Conservation (phyloP, 768 basidiomycete genomes). For the Boletus reticuloceps region DNA sequence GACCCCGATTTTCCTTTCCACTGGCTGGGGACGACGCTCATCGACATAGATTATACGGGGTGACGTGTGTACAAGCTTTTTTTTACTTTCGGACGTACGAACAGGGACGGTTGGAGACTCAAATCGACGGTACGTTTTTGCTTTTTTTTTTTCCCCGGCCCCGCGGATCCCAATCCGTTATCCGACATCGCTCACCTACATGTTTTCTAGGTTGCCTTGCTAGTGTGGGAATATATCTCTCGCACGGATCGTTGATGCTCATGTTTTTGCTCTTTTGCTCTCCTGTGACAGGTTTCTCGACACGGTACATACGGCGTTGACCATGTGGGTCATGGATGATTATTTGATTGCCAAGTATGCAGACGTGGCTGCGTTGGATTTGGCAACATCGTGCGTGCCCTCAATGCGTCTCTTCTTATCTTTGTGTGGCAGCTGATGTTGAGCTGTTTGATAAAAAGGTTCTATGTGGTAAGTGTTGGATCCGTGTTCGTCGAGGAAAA, state of each 20-base stretch:
- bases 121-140: slow-evolving; percentile 19
- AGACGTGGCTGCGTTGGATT: slow-evolving; percentile 2
- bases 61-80: slow-evolving; percentile 27
- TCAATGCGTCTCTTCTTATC: background rate
- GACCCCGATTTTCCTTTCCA: background rate
- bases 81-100: slow-evolving; percentile 28
- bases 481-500: background rate
- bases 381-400: slow-evolving; percentile 22
- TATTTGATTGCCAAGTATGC: slow-evolving; percentile 22
- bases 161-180: too few relatives aligned
- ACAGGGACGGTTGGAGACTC: slow-evolving; percentile 13
- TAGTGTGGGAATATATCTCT: slow-evolving; percentile 11
- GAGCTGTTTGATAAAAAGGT: slow-evolving; percentile 5
- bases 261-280: background rate
- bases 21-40: background rate
- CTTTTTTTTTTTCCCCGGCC: background rate
- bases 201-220: slow-evolving; percentile 15
- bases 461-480: slow-evolving; percentile 13
- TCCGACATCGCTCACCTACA: too few relatives aligned
- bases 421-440: background rate
- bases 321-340: slow-evolving; percentile 24
- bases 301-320: slow-evolving; percentile 19
- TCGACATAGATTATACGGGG: slow-evolving; percentile 23
- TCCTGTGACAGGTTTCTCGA: slow-evolving; percentile 16
- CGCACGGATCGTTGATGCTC: background rate